Base-by-base conservation (phyloP, 2,329 filamentous ascomycete species). In the Sphaerulina musiva region DNA sequence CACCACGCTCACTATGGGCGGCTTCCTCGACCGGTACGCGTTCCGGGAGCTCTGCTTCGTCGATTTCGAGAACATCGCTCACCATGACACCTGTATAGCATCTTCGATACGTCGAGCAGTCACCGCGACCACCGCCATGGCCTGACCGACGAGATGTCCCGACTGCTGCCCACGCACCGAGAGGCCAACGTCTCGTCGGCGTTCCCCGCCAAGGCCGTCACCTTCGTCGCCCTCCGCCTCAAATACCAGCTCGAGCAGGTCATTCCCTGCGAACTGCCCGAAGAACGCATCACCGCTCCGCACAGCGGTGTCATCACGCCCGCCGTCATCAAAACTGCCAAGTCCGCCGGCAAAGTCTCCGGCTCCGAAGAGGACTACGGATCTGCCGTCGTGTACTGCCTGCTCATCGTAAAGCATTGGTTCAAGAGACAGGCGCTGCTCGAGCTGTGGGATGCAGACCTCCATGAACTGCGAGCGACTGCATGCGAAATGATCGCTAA, bases 401-500 rank as follows among this genome's bases (percentile, higher is more conserved):
- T 96, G 53, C 78, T 96, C 3, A 81, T 95, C 7, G 83, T 82
- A 63, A 76, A 84, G 64, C 78, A 81, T 63, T 86, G 83, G 83
- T 97, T 96, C 72, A 84, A 82, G 67, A 82, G 82, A 58, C 91
- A 97, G 73, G 83, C 89, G 1, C 59, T 78, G 29, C 70, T 84
- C 6, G 93, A 98, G 76, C 81, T 97, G 2, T 98, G 92, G 89
- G 92, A 98, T 71, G 84, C 91, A 6, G 86, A 89, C 56, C 77
- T 97, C 39, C 89, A 95, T 69, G 74, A 84, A 41, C 75, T 93
- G 38, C 82, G 92, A 31, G 89, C 89, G 1, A 76, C 80, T 2
- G 91, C 93, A 11, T 95, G 90, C 67, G 90, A 96, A 70, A 84
- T 96, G 46, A 86, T 98, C 65, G 91, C 93, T 17, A 98, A 97